Base-by-base conservation (phyloP, 2,329 filamentous ascomycete genomes). In the Penicillium griseofulvum region DNA sequence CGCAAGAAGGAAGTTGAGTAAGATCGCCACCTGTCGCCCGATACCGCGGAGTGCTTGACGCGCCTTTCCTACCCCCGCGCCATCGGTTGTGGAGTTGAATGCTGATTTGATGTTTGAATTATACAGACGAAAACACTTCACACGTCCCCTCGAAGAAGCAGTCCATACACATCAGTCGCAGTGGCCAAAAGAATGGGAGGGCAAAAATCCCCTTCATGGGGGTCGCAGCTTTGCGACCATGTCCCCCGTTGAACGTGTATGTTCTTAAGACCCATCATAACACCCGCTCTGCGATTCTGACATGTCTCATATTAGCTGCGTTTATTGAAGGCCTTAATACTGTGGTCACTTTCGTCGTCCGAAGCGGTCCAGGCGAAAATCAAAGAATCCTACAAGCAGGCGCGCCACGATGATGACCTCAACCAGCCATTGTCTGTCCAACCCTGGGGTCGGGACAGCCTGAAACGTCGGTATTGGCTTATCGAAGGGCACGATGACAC, bases 1-100 rank as follows among this genome's bases (percentile, higher is more conserved):
- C 87, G 94, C 74, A 97, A 99, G 81, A 96, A 99, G 73, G 92
- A 96, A 77, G 90, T 97, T 71, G 96, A 99, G 94, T 97, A 84
- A 76, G 91, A 79, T 63, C 59, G 60, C 60, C 70, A 70, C 67
- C 62, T 52, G 24, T 52, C 52, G 29, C 54, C 57, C 29, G 39
- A 50, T 57, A 52, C 52, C 45, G 49, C 60, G 39, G 51, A 56
- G 46, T 31, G 37, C 38, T 34, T 10, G 9, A 47, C 47, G 57
- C 58, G 58, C 58, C 9, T 19, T 33, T 55, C 57, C 36, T 43
- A 36, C 41, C 31, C 48, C 33, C 22, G 16, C 29, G 41, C 31
- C 24, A 52, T 43, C 51, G 49, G 55, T 58, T 55, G 37, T 39
- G 48, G 26, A 47, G 54, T 7, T 26, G 19, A 59, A 52, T 69